Percentiles rank a stretch among this genome's conserved stretches.
Evolutionary conservation across 441 rosid species (phyloP).

Genomic region (Erodium trifolium): DNA sequence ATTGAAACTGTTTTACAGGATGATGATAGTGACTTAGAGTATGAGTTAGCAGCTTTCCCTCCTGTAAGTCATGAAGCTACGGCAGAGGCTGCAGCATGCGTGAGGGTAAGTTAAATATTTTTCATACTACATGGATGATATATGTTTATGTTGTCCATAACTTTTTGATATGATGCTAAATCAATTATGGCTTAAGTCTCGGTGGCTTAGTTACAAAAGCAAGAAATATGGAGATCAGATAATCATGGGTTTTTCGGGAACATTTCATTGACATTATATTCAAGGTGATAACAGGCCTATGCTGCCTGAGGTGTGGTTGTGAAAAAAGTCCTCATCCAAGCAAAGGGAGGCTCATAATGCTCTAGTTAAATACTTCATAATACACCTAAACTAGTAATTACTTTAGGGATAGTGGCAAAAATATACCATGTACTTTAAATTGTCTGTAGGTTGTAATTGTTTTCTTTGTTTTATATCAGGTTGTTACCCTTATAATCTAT

Average conservation of each 20-base stretch:
- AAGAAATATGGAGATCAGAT: too few relatives aligned
- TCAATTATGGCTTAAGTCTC: too few relatives aligned
- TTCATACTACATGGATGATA: too few relatives aligned
- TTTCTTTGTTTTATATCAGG: too few relatives aligned
- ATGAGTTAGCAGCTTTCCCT: slow-evolving; percentile 76
- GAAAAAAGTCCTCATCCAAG: neutral
- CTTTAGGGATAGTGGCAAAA: neutral
- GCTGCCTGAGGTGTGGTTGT: neutral
- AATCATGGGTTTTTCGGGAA: too few relatives aligned
- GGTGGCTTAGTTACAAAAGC: too few relatives aligned
- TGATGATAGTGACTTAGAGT: slow-evolving; percentile 86
- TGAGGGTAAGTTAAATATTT: slow-evolving; percentile 45
- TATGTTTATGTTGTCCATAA: too few relatives aligned
- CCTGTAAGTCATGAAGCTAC: slow-evolving; percentile 50
- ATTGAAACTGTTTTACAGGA: slow-evolving; percentile 38
- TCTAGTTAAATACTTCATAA: neutral
- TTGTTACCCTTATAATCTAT: too few relatives aligned
- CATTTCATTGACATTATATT: too few relatives aligned
- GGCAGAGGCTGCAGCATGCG: slow-evolving; percentile 76
- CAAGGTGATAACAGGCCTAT: neutral
- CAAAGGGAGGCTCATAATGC: neutral
- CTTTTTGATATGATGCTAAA: too few relatives aligned
- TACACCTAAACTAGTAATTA: slow-evolving; percentile 3
- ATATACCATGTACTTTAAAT: too few relatives aligned
- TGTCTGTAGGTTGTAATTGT: too few relatives aligned